Conservation (phyloP, 768 basidiomycete species). For the Serendipita sp. region DNA sequence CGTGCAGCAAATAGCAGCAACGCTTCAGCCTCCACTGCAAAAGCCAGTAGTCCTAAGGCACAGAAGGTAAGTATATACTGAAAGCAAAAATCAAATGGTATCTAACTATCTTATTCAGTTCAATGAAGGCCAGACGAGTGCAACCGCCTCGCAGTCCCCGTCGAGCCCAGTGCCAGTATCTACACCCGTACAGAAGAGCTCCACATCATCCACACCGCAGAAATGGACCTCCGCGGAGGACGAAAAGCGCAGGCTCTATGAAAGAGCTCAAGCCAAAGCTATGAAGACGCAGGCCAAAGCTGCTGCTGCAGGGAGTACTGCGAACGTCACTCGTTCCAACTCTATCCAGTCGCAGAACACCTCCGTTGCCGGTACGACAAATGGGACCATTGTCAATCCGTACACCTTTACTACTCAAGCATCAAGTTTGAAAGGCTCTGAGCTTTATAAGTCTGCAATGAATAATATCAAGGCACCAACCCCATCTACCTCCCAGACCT, state of each 20-base stretch:
- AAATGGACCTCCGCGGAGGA: slow-evolving; percentile 57
- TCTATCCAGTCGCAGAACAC: not conserved
- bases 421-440: not conserved
- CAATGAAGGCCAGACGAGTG: not conserved
- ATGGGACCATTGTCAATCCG: not conserved
- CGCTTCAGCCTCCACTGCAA: slow-evolving; percentile 6
- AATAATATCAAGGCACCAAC: slow-evolving; percentile 7
- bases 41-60: slow-evolving; percentile 14
- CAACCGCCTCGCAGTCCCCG: not conserved
- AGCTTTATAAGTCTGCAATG: slow-evolving; percentile 9
- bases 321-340: not conserved
- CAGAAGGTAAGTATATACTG: not conserved
- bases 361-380: not conserved
- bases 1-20: not conserved
- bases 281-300: slow-evolving; percentile 21
- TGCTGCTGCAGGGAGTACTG: not conserved
- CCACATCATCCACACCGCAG: slow-evolving; percentile 5
- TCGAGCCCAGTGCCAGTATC: slow-evolving; percentile 2
- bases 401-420: not conserved
- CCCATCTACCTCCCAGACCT: not conserved
- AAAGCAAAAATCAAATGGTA: not conserved
- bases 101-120: not conserved
- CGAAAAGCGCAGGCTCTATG: slow-evolving; percentile 57
- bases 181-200: not conserved
- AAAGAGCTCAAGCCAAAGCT: slow-evolving; percentile 52